A percentile compares a stretch with the other conserved stretches of the same genome.
phyloP scores from a whole-genome alignment of 2,329 filamentous ascomycete genomes.

The Pseudocercospora musae region DNA sequence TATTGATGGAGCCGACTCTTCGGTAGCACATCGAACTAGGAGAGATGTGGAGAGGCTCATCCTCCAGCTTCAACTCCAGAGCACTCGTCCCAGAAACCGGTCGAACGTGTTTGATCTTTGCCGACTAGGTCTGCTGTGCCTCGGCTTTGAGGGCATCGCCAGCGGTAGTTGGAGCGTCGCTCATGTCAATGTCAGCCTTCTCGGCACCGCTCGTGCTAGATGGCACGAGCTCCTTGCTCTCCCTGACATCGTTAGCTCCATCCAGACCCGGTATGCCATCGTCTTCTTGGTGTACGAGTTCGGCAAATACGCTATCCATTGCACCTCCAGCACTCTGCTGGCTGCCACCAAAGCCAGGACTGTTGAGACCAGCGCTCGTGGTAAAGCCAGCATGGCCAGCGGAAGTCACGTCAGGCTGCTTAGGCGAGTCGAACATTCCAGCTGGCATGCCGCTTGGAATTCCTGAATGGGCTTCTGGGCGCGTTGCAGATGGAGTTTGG shows the following conservation, averaged over 20 bases:
- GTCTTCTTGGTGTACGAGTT: constrained; percentile 35
- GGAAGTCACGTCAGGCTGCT: constrained; percentile 19
- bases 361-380: constrained; percentile 27
- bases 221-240: constrained; percentile 12
- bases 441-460: constrained; percentile 24
- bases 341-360: constrained; percentile 33
- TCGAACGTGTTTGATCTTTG: neutral
- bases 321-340: constrained; percentile 30
- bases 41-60: neutral
- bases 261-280: constrained; percentile 26
- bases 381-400: constrained; percentile 18
- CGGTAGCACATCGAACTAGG: neutral
- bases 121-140: constrained; percentile 2
- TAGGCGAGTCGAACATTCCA: constrained; percentile 35
- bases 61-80: neutral
- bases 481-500: constrained; percentile 13
- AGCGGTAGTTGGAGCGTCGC: neutral
- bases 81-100: neutral
- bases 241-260: constrained; percentile 21
- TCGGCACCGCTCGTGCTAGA: neutral
- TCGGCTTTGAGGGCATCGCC: constrained; percentile 5
- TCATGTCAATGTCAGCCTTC: neutral
- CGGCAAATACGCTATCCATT: constrained; percentile 37
- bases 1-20: neutral
- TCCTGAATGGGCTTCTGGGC: constrained; percentile 14